Conservation (phyloP, 2,329 filamentous ascomycete genomes). For the Xylariaceae sp. region DNA sequence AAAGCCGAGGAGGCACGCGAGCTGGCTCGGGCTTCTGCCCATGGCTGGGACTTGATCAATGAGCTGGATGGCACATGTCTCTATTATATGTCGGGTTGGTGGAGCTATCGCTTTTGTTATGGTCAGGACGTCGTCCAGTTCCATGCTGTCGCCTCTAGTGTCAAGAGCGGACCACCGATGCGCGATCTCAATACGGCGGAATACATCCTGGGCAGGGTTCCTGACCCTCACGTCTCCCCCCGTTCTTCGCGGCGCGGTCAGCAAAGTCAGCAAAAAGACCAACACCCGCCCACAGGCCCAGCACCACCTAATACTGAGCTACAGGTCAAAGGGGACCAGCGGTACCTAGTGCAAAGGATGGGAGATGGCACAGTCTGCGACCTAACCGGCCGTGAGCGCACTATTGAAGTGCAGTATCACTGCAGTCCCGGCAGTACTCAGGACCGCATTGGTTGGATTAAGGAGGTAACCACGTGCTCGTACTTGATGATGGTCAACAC, state of each 20-base stretch:
- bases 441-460: constrained; percentile 89
- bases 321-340: constrained; percentile 80
- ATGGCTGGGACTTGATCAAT: constrained; percentile 80
- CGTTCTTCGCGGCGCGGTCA: constrained; percentile 34
- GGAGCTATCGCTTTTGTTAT: constrained; percentile 96
- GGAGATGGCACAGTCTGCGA: constrained; percentile 84
- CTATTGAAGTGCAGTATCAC: constrained; percentile 81
- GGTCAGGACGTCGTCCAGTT: constrained; percentile 87
- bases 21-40: constrained; percentile 74
- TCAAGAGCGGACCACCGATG: constrained; percentile 74
- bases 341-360: constrained; percentile 84
- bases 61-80: constrained; percentile 81
- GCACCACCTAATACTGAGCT: constrained; percentile 64
- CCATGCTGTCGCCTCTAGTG: constrained; percentile 74
- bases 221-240: constrained; percentile 33
- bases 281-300: constrained; percentile 22
- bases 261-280: constrained; percentile 26
- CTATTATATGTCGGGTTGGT: constrained; percentile 86
- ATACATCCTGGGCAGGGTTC: constrained; percentile 74
- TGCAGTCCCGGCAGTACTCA: constrained; percentile 76
- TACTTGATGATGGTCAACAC: constrained; percentile 95
- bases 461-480: constrained; percentile 87
- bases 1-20: constrained; percentile 81
- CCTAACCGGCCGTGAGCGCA: constrained; percentile 79
- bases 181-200: constrained; percentile 78